phyloP scores from a whole-genome alignment of 1,284 basidiomycete species.

The Irpex sp. region DNA sequence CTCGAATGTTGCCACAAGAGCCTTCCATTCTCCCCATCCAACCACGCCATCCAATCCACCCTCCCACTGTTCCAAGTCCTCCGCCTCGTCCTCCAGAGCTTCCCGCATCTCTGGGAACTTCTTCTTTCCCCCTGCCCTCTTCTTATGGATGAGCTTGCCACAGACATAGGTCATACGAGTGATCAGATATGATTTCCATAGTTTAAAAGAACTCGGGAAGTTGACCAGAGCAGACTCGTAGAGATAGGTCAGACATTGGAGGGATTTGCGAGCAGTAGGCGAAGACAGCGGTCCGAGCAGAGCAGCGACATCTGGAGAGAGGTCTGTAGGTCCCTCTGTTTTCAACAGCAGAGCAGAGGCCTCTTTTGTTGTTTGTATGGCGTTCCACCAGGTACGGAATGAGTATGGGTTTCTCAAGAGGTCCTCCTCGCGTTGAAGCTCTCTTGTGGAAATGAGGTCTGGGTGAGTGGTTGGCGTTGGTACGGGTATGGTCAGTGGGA shows the following conservation, averaged over 20 bases:
- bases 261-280: slow-evolving; percentile 65
- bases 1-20: slow-evolving; percentile 86
- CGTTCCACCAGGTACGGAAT: slow-evolving; percentile 88
- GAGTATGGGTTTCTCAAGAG: slow-evolving; percentile 91
- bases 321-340: slow-evolving; percentile 43
- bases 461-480: slow-evolving; percentile 81
- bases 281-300: slow-evolving; percentile 76
- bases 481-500: slow-evolving; percentile 83
- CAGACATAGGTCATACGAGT: slow-evolving; percentile 86
- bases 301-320: slow-evolving; percentile 43
- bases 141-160: slow-evolving; percentile 69
- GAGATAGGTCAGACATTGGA: slow-evolving; percentile 84
- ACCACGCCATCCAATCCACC: slow-evolving; percentile 83
- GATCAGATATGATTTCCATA: slow-evolving; percentile 92
- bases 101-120: slow-evolving; percentile 88
- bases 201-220: slow-evolving; percentile 88
- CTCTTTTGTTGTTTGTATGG: slow-evolving; percentile 79
- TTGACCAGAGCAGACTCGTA: slow-evolving; percentile 90
- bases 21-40: slow-evolving; percentile 95
- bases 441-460: slow-evolving; percentile 71
- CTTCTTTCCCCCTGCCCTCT: slow-evolving; percentile 80
- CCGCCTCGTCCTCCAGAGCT: slow-evolving; percentile 79
- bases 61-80: slow-evolving; percentile 79
- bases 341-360: slow-evolving; percentile 55
- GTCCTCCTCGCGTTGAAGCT: slow-evolving; percentile 92